Base-by-base conservation (phyloP, 768 basidiomycete genomes). In the Serendipita vermifera region DNA sequence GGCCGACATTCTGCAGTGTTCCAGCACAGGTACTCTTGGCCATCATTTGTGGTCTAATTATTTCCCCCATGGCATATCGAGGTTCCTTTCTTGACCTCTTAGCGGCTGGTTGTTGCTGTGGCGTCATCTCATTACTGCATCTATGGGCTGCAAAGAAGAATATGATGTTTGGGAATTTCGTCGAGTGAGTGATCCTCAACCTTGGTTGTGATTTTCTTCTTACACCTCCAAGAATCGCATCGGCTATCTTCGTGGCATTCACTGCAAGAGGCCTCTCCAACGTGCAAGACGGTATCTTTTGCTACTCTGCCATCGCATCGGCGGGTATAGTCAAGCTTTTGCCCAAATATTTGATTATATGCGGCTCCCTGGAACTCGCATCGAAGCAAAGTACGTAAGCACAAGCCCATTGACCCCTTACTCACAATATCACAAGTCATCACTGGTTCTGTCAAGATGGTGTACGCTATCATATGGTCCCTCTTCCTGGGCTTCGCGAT, bases 231-330 rank as follows among this genome's bases (percentile, higher is more conserved):
- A 91, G 88, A 63, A 88, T 90, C 59, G 85, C 85, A 0, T 80
- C 85, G 17, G 85, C 86, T 1, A 87, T 87, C 57, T 66, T 86
- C 33, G 81, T 91, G 53, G 87, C 88, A 0, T 87, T 91, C 64
- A 69, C 74, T 27, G 84, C 90, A 36, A 82, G 91, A 40, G 90
- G 82, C 5, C 70, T 96, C 31, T 85, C 87, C 59, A 85, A 82
- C 60, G 87, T 90, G 57, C 77, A 76, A 15, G 77, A 74, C 51
- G 76, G 82, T 48, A 75, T 86, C 54, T 94, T 96, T 69, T 96
- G 91, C 66, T 96, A 93, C 65, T 84, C 87, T 2, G 86, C 92
- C 2, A 84, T 94, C 57, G 90, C 91, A 1, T 90, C 87, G 7
- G 77, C 88, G 48, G 82, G 82, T 26, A 85, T 93, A 55, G 86